phyloP scores from a whole-genome alignment of 106 monocot species.

The Hemerocallis citrina region DNA sequence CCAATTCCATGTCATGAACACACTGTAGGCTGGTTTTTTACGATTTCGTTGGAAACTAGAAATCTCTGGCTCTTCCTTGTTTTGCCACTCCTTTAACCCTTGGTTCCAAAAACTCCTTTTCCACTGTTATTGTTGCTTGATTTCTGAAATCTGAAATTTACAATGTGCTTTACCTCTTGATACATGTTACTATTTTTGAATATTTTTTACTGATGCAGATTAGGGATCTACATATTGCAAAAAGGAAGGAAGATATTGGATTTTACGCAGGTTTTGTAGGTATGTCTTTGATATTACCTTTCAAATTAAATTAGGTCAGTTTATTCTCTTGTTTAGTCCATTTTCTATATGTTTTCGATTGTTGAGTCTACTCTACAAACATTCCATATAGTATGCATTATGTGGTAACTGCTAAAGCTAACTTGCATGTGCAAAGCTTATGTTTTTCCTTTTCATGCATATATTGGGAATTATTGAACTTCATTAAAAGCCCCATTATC shows the following conservation, averaged over 20 bases:
- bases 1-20: no score
- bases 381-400: no score
- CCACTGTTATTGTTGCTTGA: not conserved
- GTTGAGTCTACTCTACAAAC: no score
- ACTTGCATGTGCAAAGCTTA: no score
- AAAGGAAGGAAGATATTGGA: conserved; percentile 48
- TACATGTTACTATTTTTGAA: not conserved
- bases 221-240: conserved; percentile 49
- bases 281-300: conserved; percentile 4
- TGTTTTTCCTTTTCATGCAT: no score
- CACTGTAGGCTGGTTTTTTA: no score
- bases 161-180: not conserved
- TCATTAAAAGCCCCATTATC: no score
- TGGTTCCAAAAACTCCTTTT: not conserved
- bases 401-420: no score
- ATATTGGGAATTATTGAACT: no score
- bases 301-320: not conserved
- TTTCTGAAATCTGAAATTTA: not conserved
- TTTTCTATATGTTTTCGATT: not conserved
- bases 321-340: not conserved
- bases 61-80: no score
- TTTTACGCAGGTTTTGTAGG: conserved; percentile 65
- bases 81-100: no score
- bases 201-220: conserved; percentile 9
- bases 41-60: no score